These are phyloP conservation scores for Puccinellia tenuiflora DNA, from an alignment of 176 grass and related monocot species.

Conservation along the genomic window DNA sequence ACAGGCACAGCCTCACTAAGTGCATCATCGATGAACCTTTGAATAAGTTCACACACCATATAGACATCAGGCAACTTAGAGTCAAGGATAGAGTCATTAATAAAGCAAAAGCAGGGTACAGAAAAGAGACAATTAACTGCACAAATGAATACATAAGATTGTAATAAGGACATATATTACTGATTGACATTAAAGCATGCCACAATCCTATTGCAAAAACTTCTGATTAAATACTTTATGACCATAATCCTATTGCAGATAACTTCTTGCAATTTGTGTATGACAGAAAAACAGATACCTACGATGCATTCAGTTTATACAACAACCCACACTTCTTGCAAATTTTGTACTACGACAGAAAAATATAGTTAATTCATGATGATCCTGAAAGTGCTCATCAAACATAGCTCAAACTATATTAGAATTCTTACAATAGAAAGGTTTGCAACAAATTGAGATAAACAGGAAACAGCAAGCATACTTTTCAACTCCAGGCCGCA, in stretches of 20 bases:
- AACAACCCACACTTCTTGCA: background rate
- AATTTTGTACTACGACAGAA: too few relatives aligned
- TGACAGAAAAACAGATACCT: too few relatives aligned
- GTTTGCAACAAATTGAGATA: background rate
- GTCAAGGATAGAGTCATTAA: background rate
- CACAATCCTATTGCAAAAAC: background rate
- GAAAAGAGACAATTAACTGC: too few relatives aligned
- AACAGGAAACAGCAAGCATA: constrained; percentile 29
- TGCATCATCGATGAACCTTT: constrained; percentile 93
- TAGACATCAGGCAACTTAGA: constrained; percentile 20
- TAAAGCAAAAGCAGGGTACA: constrained; percentile 2
- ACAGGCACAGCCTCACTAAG: constrained; percentile 59
- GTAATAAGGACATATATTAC: background rate
- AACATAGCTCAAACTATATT: background rate
- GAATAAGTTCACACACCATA: constrained; percentile 23
- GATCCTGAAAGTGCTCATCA: background rate
- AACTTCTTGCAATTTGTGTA: too few relatives aligned
- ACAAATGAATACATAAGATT: too few relatives aligned
- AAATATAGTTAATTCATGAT: background rate
- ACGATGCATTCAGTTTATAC: background rate
- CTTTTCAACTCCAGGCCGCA: constrained; percentile 81
- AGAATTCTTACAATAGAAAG: too few relatives aligned
- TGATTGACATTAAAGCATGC: constrained; percentile 3
- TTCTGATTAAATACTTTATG: background rate
- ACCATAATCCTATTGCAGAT: background rate